A percentile compares a stretch with the other conserved stretches of the same genome.
Conservation (phyloP, 306 rosid genomes). For the Sindora glabra region DNA sequence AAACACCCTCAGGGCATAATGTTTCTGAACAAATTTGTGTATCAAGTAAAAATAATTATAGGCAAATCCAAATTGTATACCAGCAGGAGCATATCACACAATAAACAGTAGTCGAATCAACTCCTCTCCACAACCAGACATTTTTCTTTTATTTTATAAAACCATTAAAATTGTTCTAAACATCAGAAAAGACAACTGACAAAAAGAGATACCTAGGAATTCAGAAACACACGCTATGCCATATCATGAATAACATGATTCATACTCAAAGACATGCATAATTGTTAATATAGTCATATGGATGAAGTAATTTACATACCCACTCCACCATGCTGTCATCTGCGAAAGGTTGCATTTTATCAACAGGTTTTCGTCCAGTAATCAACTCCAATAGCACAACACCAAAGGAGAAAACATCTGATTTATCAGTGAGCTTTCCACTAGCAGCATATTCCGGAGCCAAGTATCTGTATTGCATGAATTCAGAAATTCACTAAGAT, state of each 20-base stretch:
- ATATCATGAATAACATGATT: not conserved
- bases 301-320: slow-evolving; percentile 27
- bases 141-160: too few relatives aligned
- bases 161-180: not conserved
- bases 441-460: slow-evolving; percentile 73
- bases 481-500: slow-evolving; percentile 10
- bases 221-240: not conserved
- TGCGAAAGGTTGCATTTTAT: slow-evolving; percentile 27
- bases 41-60: not conserved
- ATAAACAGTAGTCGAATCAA: not conserved
- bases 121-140: not conserved
- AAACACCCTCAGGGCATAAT: not conserved
- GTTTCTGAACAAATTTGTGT: not conserved
- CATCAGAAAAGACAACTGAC: not conserved
- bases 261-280: not conserved
- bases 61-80: not conserved
- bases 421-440: slow-evolving; percentile 61
- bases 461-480: slow-evolving; percentile 37
- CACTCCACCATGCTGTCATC: slow-evolving; percentile 67
- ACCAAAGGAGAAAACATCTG: slow-evolving; percentile 61
- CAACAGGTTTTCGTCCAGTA: slow-evolving; percentile 47
- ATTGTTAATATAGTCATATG: not conserved
- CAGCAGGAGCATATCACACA: not conserved
- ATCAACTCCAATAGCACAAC: slow-evolving; percentile 70
- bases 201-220: not conserved